Evolutionary conservation across 2,329 filamentous ascomycete genomes (phyloP).

Genomic region (Coniella lustricola): DNA sequence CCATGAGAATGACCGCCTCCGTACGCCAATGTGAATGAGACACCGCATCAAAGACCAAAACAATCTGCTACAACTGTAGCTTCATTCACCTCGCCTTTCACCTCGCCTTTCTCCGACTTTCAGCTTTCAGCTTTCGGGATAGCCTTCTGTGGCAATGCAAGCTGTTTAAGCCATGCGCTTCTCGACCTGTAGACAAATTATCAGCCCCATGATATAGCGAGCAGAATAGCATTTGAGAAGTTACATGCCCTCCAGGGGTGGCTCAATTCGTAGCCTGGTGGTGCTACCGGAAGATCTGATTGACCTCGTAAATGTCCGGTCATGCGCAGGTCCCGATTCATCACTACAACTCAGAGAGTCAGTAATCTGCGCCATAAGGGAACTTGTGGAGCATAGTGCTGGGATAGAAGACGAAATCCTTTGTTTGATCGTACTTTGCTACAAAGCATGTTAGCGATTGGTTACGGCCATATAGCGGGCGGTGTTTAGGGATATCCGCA

Average conservation of each 20-base stretch:
- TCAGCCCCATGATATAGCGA: neutral
- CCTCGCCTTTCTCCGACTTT: neutral
- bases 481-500: neutral
- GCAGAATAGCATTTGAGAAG: neutral
- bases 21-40: neutral
- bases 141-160: neutral
- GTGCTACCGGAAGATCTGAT: slow-evolving; percentile 46
- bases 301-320: slow-evolving; percentile 54
- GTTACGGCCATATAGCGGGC: slow-evolving; percentile 23
- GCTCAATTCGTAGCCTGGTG: slow-evolving; percentile 54
- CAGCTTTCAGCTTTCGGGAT: no score
- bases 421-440: slow-evolving; percentile 45
- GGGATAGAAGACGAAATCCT: neutral
- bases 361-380: slow-evolving; percentile 12
- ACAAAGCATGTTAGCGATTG: slow-evolving; percentile 6
- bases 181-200: slow-evolving; percentile 38
- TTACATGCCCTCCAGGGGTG: slow-evolving; percentile 55
- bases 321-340: slow-evolving; percentile 56
- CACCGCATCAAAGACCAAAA: neutral
- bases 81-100: neutral
- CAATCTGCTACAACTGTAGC: no score
- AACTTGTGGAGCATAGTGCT: neutral
- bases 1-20: neutral
- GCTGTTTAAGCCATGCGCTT: slow-evolving; percentile 40
- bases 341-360: slow-evolving; percentile 40